phyloP scores from a whole-genome alignment of 177 flowering plant species.

The Vitis hybrid region DNA sequence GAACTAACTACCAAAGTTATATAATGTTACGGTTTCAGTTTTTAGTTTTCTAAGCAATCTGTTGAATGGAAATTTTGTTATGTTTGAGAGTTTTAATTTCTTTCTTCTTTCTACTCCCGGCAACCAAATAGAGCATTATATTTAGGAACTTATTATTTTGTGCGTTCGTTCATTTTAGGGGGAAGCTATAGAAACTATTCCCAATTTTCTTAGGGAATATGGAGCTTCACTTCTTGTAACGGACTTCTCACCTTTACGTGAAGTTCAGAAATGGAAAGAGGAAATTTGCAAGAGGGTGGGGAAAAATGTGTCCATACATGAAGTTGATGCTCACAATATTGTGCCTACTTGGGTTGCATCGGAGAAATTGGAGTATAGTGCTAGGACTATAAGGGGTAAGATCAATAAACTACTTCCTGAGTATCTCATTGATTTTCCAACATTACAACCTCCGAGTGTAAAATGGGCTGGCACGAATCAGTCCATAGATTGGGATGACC shows the following conservation, averaged over 20 bases:
- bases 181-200: conserved; percentile 78
- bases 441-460: conserved; percentile 32
- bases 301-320: conserved; percentile 68
- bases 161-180: conserved; percentile 44
- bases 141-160: not conserved
- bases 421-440: conserved; percentile 74
- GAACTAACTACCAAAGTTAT: too few relatives aligned
- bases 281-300: conserved; percentile 55
- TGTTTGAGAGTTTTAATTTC: not conserved
- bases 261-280: conserved; percentile 70
- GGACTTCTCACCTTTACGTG: conserved; percentile 80
- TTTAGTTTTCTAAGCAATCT: not conserved
- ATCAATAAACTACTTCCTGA: conserved; percentile 78
- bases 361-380: conserved; percentile 80
- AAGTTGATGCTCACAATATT: conserved; percentile 95
- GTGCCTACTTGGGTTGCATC: conserved; percentile 93
- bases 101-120: not conserved
- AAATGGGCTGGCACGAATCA: conserved; percentile 45
- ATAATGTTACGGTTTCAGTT: not conserved
- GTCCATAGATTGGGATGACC: conserved; percentile 63
- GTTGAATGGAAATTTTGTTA: not conserved
- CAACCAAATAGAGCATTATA: not conserved
- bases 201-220: conserved; percentile 61
- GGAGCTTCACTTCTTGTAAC: conserved; percentile 88
- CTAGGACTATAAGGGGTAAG: conserved; percentile 76